These are phyloP conservation scores for Grosmannia serpens DNA, from an alignment of 2,329 filamentous ascomycete genomes.

Conservation along the genomic window DNA sequence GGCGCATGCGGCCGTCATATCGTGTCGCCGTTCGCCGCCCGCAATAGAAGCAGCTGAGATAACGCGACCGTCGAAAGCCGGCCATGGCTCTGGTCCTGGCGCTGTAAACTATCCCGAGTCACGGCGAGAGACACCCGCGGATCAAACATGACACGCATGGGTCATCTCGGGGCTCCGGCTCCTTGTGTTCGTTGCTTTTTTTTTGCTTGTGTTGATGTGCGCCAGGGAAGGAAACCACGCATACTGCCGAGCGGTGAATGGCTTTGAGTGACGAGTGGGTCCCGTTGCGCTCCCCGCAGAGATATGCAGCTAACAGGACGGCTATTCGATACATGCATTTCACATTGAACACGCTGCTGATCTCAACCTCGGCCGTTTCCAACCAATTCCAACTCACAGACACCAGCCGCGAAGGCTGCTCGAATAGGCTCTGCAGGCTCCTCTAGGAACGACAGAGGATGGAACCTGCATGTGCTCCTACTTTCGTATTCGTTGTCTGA, in stretches of 20 bases:
- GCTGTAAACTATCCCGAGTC: not conserved
- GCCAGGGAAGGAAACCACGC: not conserved
- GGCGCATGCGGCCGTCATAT: slow-evolving; percentile 45
- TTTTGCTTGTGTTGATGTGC: not conserved
- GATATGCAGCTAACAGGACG: not conserved
- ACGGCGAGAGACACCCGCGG: not conserved
- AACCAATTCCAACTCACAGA: not conserved
- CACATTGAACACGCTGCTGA: not conserved
- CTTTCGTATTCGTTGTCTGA: not conserved
- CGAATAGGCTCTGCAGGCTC: no score
- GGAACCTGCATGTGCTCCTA: not conserved
- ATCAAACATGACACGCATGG: not conserved
- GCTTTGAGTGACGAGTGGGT: not conserved
- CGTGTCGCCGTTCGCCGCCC: slow-evolving; percentile 51
- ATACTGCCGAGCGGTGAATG: slow-evolving; percentile 14
- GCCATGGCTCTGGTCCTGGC: slow-evolving; percentile 24
- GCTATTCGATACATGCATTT: not conserved
- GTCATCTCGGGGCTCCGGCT: not conserved
- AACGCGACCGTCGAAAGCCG: slow-evolving; percentile 27
- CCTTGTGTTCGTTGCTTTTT: not conserved
- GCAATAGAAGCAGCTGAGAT: slow-evolving; percentile 74
- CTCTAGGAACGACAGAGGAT: no score
- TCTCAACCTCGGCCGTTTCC: not conserved
- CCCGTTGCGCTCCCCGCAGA: not conserved
- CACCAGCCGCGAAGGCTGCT: not conserved